Conservation (phyloP, 140 eudicot genomes). For the Eryngium alpinum region DNA sequence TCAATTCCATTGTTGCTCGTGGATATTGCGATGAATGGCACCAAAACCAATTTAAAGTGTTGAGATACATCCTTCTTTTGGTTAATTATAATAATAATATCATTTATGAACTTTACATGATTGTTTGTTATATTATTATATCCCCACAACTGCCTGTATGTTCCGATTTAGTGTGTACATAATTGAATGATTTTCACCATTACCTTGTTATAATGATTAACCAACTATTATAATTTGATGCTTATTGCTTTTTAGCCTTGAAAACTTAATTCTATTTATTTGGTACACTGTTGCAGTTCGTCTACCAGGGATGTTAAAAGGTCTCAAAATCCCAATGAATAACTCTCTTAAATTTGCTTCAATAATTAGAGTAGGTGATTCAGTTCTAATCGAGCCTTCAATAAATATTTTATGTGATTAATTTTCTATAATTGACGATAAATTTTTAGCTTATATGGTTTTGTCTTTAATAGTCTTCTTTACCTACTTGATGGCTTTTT, state of each 20-base stretch:
- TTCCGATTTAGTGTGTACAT: neutral
- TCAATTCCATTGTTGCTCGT: too few relatives aligned
- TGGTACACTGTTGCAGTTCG: constrained; percentile 33
- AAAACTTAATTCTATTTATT: constrained; percentile 86
- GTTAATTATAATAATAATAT: too few relatives aligned
- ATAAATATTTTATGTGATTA: neutral
- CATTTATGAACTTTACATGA: too few relatives aligned
- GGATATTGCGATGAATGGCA: too few relatives aligned
- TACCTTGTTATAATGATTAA: neutral
- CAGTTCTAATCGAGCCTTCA: constrained; percentile 53
- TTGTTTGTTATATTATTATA: too few relatives aligned
- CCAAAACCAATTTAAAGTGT: too few relatives aligned
- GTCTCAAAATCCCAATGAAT: constrained; percentile 85
- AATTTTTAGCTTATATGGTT: neutral
- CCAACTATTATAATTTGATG: neutral
- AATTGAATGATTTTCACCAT: neutral
- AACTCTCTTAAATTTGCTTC: constrained; percentile 95
- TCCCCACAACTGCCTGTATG: neutral
- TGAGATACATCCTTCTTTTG: too few relatives aligned
- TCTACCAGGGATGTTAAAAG: constrained; percentile 48
- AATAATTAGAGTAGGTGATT: constrained; percentile 75
- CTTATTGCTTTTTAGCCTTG: constrained; percentile 51
- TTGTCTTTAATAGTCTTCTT: neutral
- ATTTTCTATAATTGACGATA: neutral
- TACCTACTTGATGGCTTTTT: neutral